A percentile compares a stretch with the other conserved stretches of the same genome.
phyloP scores from a whole-genome alignment of 371 early-diverging fungal species.

The Mortierella sp. region DNA sequence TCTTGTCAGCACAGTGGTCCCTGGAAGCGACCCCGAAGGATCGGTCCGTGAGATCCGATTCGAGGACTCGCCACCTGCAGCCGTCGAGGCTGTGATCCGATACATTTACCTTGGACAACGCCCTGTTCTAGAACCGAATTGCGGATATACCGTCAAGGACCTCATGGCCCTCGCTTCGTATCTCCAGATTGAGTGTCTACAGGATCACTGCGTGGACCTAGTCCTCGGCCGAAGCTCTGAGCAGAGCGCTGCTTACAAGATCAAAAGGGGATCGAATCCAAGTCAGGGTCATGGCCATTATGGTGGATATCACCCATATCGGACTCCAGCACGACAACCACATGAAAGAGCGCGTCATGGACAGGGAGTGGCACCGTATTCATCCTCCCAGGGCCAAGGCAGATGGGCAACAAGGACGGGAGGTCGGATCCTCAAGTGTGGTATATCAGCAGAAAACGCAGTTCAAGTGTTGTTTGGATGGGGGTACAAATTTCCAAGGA shows the following conservation, averaged over 20 bases:
- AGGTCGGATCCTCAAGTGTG: background rate
- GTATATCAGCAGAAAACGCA: conserved; percentile 2
- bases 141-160: conserved; percentile 42
- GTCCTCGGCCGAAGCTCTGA: conserved; percentile 16
- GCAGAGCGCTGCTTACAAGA: background rate
- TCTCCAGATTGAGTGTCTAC: conserved; percentile 20
- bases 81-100: conserved; percentile 26
- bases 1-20: background rate
- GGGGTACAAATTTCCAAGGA: conserved; percentile 30
- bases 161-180: conserved; percentile 32
- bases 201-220: conserved; percentile 33
- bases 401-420: background rate
- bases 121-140: conserved; percentile 16
- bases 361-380: background rate
- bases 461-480: conserved; percentile 37
- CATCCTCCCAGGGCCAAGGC: background rate
- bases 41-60: conserved; percentile 33
- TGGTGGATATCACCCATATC: conserved; percentile 3
- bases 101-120: conserved; percentile 31
- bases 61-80: conserved; percentile 29
- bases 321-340: background rate
- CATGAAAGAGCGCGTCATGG: background rate
- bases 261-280: background rate
- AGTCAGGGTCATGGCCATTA: background rate
- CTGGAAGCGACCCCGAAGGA: background rate